phyloP scores from a whole-genome alignment of 257 asterid genomes.

The Lithospermum erythrorhizon region DNA sequence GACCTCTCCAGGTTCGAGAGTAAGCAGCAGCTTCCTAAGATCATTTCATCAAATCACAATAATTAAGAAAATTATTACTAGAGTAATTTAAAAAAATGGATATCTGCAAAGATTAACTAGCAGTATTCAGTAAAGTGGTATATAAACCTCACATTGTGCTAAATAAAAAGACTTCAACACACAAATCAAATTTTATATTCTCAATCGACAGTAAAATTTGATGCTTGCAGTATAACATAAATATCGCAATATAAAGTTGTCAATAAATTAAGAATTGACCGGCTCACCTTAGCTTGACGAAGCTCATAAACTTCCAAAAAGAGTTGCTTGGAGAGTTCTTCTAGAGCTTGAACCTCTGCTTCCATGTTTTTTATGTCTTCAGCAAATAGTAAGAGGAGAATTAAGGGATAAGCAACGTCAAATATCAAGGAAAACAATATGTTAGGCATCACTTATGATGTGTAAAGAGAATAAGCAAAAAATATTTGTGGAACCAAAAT shows the following conservation, averaged over 20 bases:
- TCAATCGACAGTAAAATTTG: too few relatives aligned
- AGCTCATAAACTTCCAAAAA: slow-evolving; percentile 95
- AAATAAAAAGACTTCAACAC: too few relatives aligned
- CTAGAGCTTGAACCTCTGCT: slow-evolving; percentile 85
- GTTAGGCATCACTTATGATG: too few relatives aligned
- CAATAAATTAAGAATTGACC: not conserved
- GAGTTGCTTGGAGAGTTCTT: slow-evolving; percentile 89
- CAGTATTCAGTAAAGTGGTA: too few relatives aligned
- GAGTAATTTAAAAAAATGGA: slow-evolving; percentile 1
- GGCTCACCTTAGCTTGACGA: slow-evolving; percentile 92
- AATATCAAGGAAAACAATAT: not conserved
- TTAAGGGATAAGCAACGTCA: slow-evolving; percentile 4
- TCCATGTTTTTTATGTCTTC: slow-evolving; percentile 82
- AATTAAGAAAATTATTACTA: not conserved
- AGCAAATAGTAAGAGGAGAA: slow-evolving; percentile 14
- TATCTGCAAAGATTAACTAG: too few relatives aligned
- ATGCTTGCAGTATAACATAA: not conserved
- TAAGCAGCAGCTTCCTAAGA: slow-evolving; percentile 98
- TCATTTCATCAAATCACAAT: slow-evolving; percentile 11
- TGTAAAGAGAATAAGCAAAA: too few relatives aligned
- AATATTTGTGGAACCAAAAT: too few relatives aligned
- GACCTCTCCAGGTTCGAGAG: slow-evolving; percentile 99
- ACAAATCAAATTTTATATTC: too few relatives aligned
- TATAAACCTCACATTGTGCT: too few relatives aligned
- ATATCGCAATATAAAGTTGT: not conserved